These are phyloP conservation scores for Immersiporthe knoxdaviesiana DNA, from an alignment of 2,329 filamentous ascomycete genomes.

Conservation along the genomic window DNA sequence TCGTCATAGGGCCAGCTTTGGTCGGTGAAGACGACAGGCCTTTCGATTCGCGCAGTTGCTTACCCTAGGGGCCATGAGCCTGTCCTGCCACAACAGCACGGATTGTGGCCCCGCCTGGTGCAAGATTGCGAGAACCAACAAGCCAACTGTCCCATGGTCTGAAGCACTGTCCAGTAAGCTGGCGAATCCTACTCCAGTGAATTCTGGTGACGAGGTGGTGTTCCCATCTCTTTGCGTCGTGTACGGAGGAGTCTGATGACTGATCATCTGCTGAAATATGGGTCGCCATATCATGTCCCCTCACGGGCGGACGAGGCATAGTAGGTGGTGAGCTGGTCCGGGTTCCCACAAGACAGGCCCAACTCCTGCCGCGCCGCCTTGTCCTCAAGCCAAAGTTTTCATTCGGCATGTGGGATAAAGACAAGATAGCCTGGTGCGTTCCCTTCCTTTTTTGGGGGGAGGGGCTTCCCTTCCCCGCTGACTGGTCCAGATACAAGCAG, in stretches of 20 bases:
- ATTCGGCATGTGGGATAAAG: background rate
- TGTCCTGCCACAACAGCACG: slow-evolving; percentile 7
- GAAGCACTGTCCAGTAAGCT: background rate
- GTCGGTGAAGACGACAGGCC: slow-evolving; percentile 1
- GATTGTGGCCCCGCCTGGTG: background rate
- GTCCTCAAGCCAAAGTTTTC: background rate
- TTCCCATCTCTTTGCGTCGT: background rate
- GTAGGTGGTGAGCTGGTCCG: background rate
- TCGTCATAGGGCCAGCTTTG: slow-evolving; percentile 1
- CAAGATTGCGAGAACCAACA: slow-evolving; percentile 12
- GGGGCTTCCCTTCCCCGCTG: background rate
- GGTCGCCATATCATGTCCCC: background rate
- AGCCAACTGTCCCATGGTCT: background rate
- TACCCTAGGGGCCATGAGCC: background rate
- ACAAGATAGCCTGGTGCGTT: background rate
- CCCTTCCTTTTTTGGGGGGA: too few species aligned
- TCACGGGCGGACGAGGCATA: background rate
- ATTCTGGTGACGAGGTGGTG: background rate
- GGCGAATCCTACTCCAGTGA: background rate
- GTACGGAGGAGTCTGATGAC: slow-evolving; percentile 4
- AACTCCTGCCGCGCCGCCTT: background rate
- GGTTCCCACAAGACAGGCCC: background rate
- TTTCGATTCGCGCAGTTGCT: background rate
- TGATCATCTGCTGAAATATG: background rate
- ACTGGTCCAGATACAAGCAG: background rate